These are phyloP conservation scores for Lindgomyces ingoldianus DNA, from an alignment of 495 filamentous ascomycete genomes.

Conservation along the genomic window DNA sequence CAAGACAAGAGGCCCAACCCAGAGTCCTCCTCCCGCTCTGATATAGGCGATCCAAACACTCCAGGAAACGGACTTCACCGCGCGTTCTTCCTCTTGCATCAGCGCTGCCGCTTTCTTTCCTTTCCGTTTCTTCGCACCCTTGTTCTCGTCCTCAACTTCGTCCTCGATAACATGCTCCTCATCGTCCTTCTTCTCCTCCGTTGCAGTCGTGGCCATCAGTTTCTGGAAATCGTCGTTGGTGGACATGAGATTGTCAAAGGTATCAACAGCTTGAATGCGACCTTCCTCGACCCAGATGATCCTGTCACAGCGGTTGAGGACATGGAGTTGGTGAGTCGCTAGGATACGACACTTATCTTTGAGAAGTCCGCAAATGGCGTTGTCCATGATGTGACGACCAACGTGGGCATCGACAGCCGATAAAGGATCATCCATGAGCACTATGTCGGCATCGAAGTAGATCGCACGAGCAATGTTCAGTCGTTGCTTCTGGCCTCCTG, in stretches of 20 bases:
- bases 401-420: slow-evolving; percentile 57
- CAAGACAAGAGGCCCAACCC: slow-evolving; percentile 67
- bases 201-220: slow-evolving; percentile 79
- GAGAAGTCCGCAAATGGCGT: slow-evolving; percentile 86
- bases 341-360: slow-evolving; percentile 87
- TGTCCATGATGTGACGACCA: slow-evolving; percentile 92
- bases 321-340: slow-evolving; percentile 93
- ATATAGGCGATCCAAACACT: slow-evolving; percentile 80
- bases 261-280: slow-evolving; percentile 77
- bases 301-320: slow-evolving; percentile 83
- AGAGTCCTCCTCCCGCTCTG: slow-evolving; percentile 71
- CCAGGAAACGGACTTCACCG: slow-evolving; percentile 80
- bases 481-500: slow-evolving; percentile 81
- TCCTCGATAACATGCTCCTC: slow-evolving; percentile 49
- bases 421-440: slow-evolving; percentile 57
- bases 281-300: slow-evolving; percentile 91
- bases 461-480: slow-evolving; percentile 63
- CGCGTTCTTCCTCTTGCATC: slow-evolving; percentile 91
- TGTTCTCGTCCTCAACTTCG: slow-evolving; percentile 51
- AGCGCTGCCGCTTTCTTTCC: slow-evolving; percentile 61
- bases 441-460: slow-evolving; percentile 55
- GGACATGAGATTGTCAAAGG: slow-evolving; percentile 81
- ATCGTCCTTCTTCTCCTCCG: slow-evolving; percentile 63
- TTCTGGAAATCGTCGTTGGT: slow-evolving; percentile 71
- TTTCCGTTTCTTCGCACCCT: slow-evolving; percentile 56